Evolutionary conservation across 768 basidiomycete genomes (phyloP).

Genomic region (Collybia nuda): DNA sequence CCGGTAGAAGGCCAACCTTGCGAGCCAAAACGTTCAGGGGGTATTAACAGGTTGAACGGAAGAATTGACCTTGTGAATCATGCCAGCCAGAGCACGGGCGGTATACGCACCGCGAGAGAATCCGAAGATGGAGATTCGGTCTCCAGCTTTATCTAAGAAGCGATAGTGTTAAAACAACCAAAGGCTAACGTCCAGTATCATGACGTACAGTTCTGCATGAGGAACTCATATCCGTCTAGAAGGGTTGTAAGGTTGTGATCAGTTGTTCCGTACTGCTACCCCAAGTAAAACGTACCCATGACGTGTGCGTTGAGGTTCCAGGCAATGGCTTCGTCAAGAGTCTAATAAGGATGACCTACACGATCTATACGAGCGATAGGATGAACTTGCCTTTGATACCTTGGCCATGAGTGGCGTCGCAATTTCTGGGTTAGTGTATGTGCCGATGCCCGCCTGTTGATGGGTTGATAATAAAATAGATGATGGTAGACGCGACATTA

Average conservation of each 20-base stretch:
- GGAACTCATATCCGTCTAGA: constrained; percentile 54
- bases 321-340: constrained; percentile 42
- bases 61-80: constrained; percentile 54
- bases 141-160: constrained; percentile 40
- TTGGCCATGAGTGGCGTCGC: constrained; percentile 45
- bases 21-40: not conserved
- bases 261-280: not conserved
- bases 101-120: constrained; percentile 65
- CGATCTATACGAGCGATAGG: not conserved
- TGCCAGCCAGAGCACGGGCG: constrained; percentile 37
- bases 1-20: constrained; percentile 57
- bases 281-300: constrained; percentile 28
- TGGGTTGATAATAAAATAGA: not conserved
- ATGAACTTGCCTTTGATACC: constrained; percentile 23
- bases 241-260: not conserved
- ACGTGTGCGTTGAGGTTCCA: constrained; percentile 53
- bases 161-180: not conserved
- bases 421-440: constrained; percentile 51
- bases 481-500: not conserved
- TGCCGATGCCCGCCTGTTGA: constrained; percentile 53
- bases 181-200: not conserved
- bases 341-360: constrained; percentile 14
- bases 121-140: constrained; percentile 49
- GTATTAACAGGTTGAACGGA: constrained; percentile 10
- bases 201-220: constrained; percentile 55